Evolutionary conservation across 2,329 filamentous ascomycete species (phyloP), one percentile per base, ranked within the genome.

Genomic region (Ciborinia camelliae): DNA sequence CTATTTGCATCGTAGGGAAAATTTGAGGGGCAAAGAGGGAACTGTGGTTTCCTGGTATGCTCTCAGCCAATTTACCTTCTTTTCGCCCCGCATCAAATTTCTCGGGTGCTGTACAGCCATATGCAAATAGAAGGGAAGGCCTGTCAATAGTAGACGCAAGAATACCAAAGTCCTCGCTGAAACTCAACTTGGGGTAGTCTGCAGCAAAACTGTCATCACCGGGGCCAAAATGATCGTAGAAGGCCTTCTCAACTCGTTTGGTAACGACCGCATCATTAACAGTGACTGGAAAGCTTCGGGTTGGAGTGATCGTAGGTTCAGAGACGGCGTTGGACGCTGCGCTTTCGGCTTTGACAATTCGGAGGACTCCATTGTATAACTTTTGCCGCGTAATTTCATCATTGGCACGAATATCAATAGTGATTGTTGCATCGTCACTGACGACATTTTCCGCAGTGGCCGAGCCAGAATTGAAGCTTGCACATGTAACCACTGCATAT

Each of bases 1-100:
- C 85, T 15, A 75, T 75, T 67, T 68, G 78, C 76, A 88, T 73
- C 0, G 85, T 87, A 12, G 84, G 84, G 71, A 83, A 79, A n/a
- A 88, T 78, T 0, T 79, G 80, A 6, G 85, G 85, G 23, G 81
- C 81, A 74, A 87, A 88, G 54, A 79, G 76, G 0, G 83, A 79
- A 63, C 79, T 82, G 70, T 88, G 86, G 67, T 87, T 88, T 0
- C 80, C 80, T 14, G 85, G 81, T 9, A 87, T 77, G 30, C 65
- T 62, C 58, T 83, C 80, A 57, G 79, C 73, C 54, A 78, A 68
- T 41, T 69, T 77, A 0, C 80, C 81, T 52, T 80, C 79, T 63
- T 73, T 76, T 71, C 80, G 76, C 14, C 77, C 77, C 65, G 77
- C 73, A 63, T 84, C 81, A 37, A 79, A 79, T 0, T 84, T 83